Base-by-base conservation (phyloP, 805 yeast genomes). In the Saccharomycopsis babjevae region DNA sequence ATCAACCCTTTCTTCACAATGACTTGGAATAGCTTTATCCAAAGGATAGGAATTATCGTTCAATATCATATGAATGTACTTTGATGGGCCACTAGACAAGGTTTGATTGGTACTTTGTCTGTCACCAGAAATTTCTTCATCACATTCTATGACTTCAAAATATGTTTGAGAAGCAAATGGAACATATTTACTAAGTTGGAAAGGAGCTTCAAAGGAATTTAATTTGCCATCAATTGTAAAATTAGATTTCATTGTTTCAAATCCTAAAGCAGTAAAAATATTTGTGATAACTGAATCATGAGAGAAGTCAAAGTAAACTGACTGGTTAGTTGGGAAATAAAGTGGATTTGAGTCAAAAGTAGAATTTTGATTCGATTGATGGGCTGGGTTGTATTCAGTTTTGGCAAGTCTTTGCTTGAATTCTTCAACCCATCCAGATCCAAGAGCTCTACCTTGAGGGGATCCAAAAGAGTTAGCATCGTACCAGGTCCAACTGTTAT, bases 241-340 rank as follows among this genome's bases (percentile, higher is more conserved):
- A 22, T 60, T 57, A 15, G 62, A 59, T n/a, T 57, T 59, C 46
- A 59, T 54, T 50, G 62, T 65, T 43, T 65, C 60, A 30, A 88
- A 69, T 10, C 89, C 91, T 57, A 88, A 72, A 1, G 94, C 88
- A 32, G 89, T 75, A 66, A 84, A 74, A 66, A 79, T 84, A 46
- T 84, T 75, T 65, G 83, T 75, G 52, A 88, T 71, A 65, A 86
- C 88, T 43, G 86, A 79, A 69, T 89, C 96, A 68, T 89, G 96
- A 16, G 89, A 77, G 75, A 88, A 86, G 65, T 84, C 86, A 66
- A 87, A 76, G 77, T 85, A 85, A 56, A 87, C 75, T 60, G 80
- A 79, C 69, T 71, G 81, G 64, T 75, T 77, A 13, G 71, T 64
- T 34, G 79, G 79, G 69, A 76, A 74, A 7, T 70, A 67, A 22